phyloP scores from a whole-genome alignment of 176 grass and related monocot genomes.

The Avena atlantica region DNA sequence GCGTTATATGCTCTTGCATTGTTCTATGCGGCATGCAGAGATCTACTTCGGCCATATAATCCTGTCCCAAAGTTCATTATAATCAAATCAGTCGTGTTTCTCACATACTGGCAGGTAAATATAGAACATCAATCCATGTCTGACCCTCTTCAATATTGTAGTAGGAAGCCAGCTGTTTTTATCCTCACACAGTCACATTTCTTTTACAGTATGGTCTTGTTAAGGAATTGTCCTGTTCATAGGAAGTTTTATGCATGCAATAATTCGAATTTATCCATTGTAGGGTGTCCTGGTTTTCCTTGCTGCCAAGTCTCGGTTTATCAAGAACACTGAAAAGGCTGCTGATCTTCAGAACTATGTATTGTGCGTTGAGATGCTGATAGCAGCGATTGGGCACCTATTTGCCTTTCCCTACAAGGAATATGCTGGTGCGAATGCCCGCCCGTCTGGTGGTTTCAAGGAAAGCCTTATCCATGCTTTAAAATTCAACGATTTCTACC shows the following conservation, averaged over 20 bases:
- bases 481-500: constrained; percentile 98
- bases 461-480: constrained; percentile 85
- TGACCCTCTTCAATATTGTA: neutral
- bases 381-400: constrained; percentile 75
- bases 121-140: neutral
- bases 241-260: neutral
- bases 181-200: neutral
- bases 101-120: constrained; percentile 99
- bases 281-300: constrained; percentile 98
- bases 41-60: constrained; percentile 89
- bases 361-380: constrained; percentile 95
- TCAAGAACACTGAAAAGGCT: constrained; percentile 84
- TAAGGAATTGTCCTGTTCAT: neutral
- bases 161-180: neutral
- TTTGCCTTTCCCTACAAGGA: constrained; percentile 97
- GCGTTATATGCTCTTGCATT: constrained; percentile 89
- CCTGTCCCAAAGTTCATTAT: constrained; percentile 97
- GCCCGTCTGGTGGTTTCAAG: constrained; percentile 69
- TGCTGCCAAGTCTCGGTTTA: constrained; percentile 87
- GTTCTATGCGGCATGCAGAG: constrained; percentile 94
- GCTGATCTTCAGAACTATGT: constrained; percentile 93
- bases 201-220: neutral
- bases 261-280: constrained; percentile 32
- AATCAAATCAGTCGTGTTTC: constrained; percentile 97
- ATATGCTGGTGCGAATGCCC: constrained; percentile 87